phyloP scores from a whole-genome alignment of 352 stramenopile genomes.

The Globisporangium perplexum region DNA sequence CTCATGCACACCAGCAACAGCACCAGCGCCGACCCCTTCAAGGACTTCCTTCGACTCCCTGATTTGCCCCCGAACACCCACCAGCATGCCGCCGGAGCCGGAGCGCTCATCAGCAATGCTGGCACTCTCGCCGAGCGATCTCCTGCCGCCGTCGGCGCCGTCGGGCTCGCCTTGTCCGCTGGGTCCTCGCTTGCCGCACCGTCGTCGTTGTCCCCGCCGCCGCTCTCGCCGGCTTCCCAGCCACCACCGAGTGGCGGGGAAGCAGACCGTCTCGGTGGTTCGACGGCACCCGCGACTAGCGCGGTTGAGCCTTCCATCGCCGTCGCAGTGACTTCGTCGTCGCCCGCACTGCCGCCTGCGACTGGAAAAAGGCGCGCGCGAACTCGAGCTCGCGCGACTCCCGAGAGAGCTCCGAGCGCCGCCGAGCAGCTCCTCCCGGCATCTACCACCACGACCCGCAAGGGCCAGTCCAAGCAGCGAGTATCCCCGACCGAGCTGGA shows the following conservation, averaged over 20 bases:
- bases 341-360: background rate
- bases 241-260: background rate
- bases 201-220: too few species aligned
- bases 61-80: background rate
- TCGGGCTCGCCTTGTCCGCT: too few species aligned
- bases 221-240: too few species aligned
- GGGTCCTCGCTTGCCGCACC: too few species aligned
- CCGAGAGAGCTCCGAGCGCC: background rate
- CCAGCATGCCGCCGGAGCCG: too few species aligned
- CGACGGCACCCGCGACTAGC: too few species aligned
- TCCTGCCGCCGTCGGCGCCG: too few species aligned
- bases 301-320: background rate
- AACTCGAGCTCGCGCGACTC: background rate
- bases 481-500: background rate
- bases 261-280: background rate
- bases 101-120: too few species aligned
- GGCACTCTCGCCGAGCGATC: too few species aligned
- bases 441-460: background rate
- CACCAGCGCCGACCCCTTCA: background rate
- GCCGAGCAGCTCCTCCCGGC: background rate
- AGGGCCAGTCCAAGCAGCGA: background rate
- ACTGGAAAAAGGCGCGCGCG: constrained; percentile 1
- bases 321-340: background rate
- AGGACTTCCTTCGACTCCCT: background rate
- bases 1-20: background rate